Conservation (phyloP, 2,329 filamentous ascomycete genomes). For the Nigrospora oryzae region DNA sequence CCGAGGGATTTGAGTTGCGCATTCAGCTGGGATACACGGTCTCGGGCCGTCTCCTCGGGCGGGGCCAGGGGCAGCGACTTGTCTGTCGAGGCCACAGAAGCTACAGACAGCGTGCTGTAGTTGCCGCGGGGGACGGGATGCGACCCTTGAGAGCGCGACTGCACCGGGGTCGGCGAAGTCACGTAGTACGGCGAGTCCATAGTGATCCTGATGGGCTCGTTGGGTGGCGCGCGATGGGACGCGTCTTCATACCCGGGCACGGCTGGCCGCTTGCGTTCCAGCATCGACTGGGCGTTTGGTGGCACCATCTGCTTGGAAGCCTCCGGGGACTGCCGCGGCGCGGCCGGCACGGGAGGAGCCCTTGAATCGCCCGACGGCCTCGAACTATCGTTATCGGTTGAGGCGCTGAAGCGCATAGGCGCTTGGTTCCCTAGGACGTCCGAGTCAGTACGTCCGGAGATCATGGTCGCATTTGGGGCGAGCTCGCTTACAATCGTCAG, state of each 20-base stretch:
- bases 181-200: constrained; percentile 19
- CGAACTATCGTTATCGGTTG: constrained; percentile 25
- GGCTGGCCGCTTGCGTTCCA: constrained; percentile 28
- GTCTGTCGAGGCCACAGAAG: constrained; percentile 19
- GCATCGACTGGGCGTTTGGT: constrained; percentile 20
- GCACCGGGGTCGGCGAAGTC: constrained; percentile 3
- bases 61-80: constrained; percentile 57
- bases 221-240: constrained; percentile 6
- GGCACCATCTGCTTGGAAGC: constrained; percentile 5
- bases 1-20: constrained; percentile 56
- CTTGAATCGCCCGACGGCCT: too few species aligned
- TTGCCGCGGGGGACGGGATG: constrained; percentile 7
- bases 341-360: constrained; percentile 21
- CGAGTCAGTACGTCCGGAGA: too few species aligned
- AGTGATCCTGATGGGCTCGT: constrained; percentile 19
- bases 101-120: constrained; percentile 10
- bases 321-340: constrained; percentile 22
- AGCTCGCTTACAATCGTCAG: constrained; percentile 26
- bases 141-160: constrained; percentile 5
- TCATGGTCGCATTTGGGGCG: too few species aligned
- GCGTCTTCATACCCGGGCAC: constrained; percentile 17
- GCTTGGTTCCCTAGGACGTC: constrained; percentile 26
- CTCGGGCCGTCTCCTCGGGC: constrained; percentile 45
- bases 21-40: constrained; percentile 59
- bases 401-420: constrained; percentile 50